Percentiles rank a stretch among this genome's conserved stretches.
Evolutionary conservation across 179 eudicot species (phyloP).

Genomic region (Amaranthus tricolor): DNA sequence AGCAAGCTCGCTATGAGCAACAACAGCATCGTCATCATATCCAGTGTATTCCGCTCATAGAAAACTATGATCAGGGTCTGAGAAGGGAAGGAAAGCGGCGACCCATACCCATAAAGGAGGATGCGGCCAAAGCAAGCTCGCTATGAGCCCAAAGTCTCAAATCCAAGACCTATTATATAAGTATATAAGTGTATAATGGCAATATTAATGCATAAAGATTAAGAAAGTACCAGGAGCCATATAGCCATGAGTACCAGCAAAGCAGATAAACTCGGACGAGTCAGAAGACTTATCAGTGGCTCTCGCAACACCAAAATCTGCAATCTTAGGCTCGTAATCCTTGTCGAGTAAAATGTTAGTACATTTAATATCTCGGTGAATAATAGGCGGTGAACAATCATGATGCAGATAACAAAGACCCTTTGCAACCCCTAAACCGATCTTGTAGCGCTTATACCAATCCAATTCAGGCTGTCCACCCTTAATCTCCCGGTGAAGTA

Average conservation of each 20-base stretch:
- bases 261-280: constrained; percentile 48
- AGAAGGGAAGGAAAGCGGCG: no score
- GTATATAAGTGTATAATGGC: no score
- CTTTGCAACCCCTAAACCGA: constrained; percentile 84
- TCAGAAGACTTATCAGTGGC: constrained; percentile 32
- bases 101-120: no score
- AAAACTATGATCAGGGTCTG: no score
- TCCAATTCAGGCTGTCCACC: constrained; percentile 53
- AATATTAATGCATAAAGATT: background rate
- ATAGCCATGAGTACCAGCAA: constrained; percentile 93
- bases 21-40: no score
- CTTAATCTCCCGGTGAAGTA: constrained; percentile 49
- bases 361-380: constrained; percentile 86
- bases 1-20: no score
- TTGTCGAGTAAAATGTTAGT: constrained; percentile 77
- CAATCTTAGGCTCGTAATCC: constrained; percentile 75
- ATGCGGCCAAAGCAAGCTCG: no score
- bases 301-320: constrained; percentile 88
- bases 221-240: constrained; percentile 76
- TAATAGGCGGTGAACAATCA: constrained; percentile 66
- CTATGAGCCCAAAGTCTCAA: no score
- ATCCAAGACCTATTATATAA: no score
- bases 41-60: no score
- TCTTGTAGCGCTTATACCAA: constrained; percentile 64
- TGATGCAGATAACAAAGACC: constrained; percentile 88